Percentiles rank a stretch among this genome's conserved stretches.
phyloP scores from a whole-genome alignment of 2,329 filamentous ascomycete genomes.

The Nakataea oryzae region DNA sequence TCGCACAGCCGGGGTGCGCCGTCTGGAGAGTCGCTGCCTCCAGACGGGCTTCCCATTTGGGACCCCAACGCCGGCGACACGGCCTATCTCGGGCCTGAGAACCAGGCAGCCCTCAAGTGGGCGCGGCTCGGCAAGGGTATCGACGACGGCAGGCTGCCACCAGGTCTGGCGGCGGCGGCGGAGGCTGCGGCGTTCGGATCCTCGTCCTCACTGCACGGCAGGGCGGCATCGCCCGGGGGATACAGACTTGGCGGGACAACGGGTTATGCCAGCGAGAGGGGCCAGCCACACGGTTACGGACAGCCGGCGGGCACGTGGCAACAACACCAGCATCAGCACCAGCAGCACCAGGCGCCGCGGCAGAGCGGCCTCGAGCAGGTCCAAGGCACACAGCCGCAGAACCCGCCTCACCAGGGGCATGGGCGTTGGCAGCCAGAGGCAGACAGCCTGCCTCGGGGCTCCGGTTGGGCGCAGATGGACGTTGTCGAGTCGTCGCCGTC shows the following conservation, averaged over 20 bases:
- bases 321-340: slow-evolving; percentile 2
- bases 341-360: not conserved
- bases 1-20: slow-evolving; percentile 53
- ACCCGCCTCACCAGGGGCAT: not conserved
- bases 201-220: not conserved
- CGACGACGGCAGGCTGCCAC: not conserved
- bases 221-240: not conserved
- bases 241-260: too few relatives aligned
- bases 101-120: slow-evolving; percentile 21
- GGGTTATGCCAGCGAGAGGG: too few relatives aligned
- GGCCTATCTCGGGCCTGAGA: slow-evolving; percentile 23
- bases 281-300: not conserved
- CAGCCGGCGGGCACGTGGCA: not conserved
- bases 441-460: too few relatives aligned
- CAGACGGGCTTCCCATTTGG: slow-evolving; percentile 50
- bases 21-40: slow-evolving; percentile 51
- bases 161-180: too few relatives aligned
- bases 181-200: not conserved
- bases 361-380: not conserved
- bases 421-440: too few relatives aligned
- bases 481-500: too few relatives aligned
- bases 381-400: not conserved
- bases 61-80: slow-evolving; percentile 27
- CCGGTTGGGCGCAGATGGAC: too few relatives aligned
- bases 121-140: slow-evolving; percentile 8